Conservation (phyloP, 176 grass and related monocot species). For the Oryza nivara region DNA sequence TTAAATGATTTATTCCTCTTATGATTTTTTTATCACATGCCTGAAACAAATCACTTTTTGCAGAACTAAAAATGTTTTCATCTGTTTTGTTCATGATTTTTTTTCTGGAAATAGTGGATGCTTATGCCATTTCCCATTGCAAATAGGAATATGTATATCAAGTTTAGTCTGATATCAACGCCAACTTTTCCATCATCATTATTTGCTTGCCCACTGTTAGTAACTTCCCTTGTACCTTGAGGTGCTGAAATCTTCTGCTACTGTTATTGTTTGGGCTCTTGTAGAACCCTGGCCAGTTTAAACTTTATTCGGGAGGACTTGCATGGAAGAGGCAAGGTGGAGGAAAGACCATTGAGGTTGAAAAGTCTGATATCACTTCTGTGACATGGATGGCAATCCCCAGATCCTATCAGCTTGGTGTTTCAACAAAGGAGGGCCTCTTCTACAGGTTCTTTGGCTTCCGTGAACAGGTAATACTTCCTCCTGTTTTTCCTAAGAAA, state of each 20-base stretch:
- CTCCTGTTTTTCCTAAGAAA: background rate
- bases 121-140: conserved; percentile 19
- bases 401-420: conserved; percentile 74
- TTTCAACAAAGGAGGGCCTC: conserved; percentile 73
- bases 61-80: background rate
- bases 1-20: conserved; percentile 12
- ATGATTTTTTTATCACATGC: background rate
- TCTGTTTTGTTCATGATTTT: background rate
- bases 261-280: conserved; percentile 31
- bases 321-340: conserved; percentile 89
- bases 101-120: background rate
- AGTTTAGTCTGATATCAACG: background rate
- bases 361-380: conserved; percentile 70
- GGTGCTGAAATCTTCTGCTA: conserved; percentile 32
- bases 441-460: conserved; percentile 79
- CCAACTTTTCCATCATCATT: conserved; percentile 7
- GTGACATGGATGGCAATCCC: conserved; percentile 78
- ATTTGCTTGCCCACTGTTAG: background rate
- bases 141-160: background rate
- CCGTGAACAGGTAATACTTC: conserved; percentile 67
- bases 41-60: background rate
- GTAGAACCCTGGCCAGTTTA: conserved; percentile 84
- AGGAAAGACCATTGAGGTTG: conserved; percentile 74
- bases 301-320: conserved; percentile 65
- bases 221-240: background rate